phyloP scores from a whole-genome alignment of 257 asterid genomes.

The Datura wrightii region DNA sequence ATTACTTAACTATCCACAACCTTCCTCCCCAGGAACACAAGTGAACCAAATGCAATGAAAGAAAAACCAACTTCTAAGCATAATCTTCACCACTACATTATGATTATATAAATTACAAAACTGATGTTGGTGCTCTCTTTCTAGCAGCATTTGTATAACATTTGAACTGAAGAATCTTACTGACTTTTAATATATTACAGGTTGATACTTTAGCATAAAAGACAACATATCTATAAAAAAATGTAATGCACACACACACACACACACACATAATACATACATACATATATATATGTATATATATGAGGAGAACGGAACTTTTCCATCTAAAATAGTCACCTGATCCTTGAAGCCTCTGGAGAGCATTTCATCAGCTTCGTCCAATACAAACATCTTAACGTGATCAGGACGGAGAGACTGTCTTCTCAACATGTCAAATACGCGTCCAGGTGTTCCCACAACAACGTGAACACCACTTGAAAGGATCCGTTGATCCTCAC shows the following conservation, averaged over 20 bases:
- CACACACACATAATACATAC: not conserved
- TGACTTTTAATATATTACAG: not conserved
- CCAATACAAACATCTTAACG: slow-evolving; percentile 39
- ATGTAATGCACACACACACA: not conserved
- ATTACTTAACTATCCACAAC: not conserved
- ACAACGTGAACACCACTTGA: slow-evolving; percentile 39
- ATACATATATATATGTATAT: not conserved
- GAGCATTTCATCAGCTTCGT: slow-evolving; percentile 42
- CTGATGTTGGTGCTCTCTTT: not conserved
- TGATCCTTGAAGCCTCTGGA: slow-evolving; percentile 42
- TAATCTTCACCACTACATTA: not conserved
- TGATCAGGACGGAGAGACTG: slow-evolving; percentile 36
- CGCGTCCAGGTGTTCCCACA: slow-evolving; percentile 42
- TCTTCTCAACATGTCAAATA: slow-evolving; percentile 38
- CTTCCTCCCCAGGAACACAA: not conserved
- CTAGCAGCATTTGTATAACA: not conserved
- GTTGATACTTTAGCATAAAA: not conserved
- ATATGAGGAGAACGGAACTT: not conserved
- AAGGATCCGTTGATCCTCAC: slow-evolving; percentile 24
- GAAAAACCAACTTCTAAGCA: not conserved
- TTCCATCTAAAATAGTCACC: not conserved
- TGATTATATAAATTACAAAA: not conserved
- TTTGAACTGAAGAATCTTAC: not conserved
- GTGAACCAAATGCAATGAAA: not conserved
- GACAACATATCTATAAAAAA: not conserved